Evolutionary conservation across 345 rosid genomes (phyloP).

Genomic region (Hibiscus trionum): DNA sequence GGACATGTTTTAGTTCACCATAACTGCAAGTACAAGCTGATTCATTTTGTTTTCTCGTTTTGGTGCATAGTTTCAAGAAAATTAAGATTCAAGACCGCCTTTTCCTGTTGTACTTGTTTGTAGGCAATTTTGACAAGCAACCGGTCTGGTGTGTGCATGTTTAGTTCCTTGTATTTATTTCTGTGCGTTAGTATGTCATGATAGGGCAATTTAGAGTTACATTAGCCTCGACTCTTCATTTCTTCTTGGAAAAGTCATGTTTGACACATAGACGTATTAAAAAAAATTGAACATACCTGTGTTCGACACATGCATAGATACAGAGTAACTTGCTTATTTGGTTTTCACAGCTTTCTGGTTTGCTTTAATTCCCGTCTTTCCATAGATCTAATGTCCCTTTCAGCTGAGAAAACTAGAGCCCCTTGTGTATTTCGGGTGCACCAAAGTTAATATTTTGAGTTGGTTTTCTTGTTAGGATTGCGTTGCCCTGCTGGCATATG

Average conservation of each 20-base stretch:
- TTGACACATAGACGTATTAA: background rate
- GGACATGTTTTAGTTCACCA: background rate
- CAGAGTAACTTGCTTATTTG: background rate
- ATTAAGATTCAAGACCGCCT: background rate
- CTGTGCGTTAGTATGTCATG: background rate
- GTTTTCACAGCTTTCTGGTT: background rate
- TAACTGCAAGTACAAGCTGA: background rate
- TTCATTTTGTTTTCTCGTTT: background rate
- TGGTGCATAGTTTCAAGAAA: background rate
- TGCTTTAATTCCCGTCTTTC: background rate
- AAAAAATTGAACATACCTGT: background rate
- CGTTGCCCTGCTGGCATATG: constrained; percentile 75
- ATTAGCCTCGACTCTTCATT: background rate
- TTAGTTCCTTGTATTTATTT: background rate
- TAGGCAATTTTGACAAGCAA: background rate
- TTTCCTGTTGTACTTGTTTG: background rate
- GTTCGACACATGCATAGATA: background rate
- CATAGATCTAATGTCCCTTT: background rate
- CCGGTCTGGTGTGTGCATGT: background rate
- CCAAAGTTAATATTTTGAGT: background rate
- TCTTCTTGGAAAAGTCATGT: background rate
- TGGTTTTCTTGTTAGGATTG: constrained; percentile 46
- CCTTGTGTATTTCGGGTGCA: background rate
- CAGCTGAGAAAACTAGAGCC: background rate
- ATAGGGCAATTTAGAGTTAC: background rate